Base-by-base conservation (phyloP, 441 rosid species). In the Isatis lusitanica region DNA sequence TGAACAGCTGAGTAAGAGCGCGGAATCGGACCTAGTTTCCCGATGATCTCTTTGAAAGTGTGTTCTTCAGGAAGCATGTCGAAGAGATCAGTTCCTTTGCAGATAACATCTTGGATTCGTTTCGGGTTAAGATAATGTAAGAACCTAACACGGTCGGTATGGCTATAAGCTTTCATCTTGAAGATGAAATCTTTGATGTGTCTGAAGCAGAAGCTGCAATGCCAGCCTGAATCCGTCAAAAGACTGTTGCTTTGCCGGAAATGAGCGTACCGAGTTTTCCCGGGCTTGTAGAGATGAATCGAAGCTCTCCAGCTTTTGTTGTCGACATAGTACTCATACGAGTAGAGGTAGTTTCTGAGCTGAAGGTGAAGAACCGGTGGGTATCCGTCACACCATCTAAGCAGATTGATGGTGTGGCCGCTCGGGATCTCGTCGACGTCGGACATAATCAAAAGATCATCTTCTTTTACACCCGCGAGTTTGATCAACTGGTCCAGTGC, bases 141-240 rank as follows among this genome's bases (percentile, higher is more conserved):
- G 76, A 91, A 93, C 67, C 97, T 84, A 65, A 91, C 96, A 18
- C 97, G 84, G 74, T 93, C 98, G 0, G 78, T 77, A 66, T 91
- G 98, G 83, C 98, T 91, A 68, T 93, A 93, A 46, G 96, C 98
- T 80, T 90, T 91, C 97, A 93, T 93, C 90, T 93, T 93, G 83
- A 93, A 93, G 30, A 88, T 76, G 62, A 91, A 93, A 57, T 91
- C 94, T n/a, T 62, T 80, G 52, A 93, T 85, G 74, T 68, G 67
- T 61, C 97, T 85, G 74, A 93, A 93, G 74, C 98, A 93, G 82
- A 93, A 93, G 82, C 98, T 93, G 78, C 98, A 93, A 70, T 93
- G 97, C 98, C 98, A 93, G 13, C 98, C 98, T 5, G 97, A 68
- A 81, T 91, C 97, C 0, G 94, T 61, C 77, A 93, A 72, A 13